A percentile compares a stretch with the other conserved stretches of the same genome.
Conservation (phyloP, 2,329 filamentous ascomycete genomes). For the Bipolaris cookei region DNA sequence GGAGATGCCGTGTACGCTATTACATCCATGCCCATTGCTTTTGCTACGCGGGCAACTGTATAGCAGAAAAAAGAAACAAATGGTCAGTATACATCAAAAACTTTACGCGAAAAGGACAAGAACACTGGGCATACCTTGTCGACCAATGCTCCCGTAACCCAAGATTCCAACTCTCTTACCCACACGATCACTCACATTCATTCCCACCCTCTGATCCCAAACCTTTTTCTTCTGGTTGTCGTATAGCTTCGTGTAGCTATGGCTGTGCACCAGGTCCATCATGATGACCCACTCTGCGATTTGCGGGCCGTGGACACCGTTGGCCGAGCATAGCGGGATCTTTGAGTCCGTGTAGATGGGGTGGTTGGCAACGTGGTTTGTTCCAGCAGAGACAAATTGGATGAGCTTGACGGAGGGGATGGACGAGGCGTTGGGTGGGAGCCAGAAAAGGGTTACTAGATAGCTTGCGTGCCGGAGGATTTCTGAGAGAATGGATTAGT, state of each 20-base stretch:
- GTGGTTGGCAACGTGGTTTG: constrained; percentile 60
- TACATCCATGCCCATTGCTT: constrained; percentile 72
- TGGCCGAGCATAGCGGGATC: constrained; percentile 62
- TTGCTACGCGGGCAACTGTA: constrained; percentile 62
- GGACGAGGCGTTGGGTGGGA: constrained; percentile 49
- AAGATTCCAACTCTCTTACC: constrained; percentile 65
- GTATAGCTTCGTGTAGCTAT: constrained; percentile 61
- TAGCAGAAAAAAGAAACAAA: too few relatives aligned
- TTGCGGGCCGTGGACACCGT: constrained; percentile 66
- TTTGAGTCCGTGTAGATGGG: constrained; percentile 61
- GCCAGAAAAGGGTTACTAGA: constrained; percentile 56
- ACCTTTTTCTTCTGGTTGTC: constrained; percentile 63
- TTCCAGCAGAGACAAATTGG: constrained; percentile 64
- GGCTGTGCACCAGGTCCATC: constrained; percentile 65
- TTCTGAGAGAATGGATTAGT: constrained; percentile 32
- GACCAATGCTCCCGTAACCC: constrained; percentile 68
- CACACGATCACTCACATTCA: constrained; percentile 60
- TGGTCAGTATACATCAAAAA: not conserved
- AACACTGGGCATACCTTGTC: constrained; percentile 58
- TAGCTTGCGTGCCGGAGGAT: constrained; percentile 54
- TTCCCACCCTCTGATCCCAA: constrained; percentile 55
- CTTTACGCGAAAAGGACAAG: not conserved
- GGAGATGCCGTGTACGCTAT: constrained; percentile 77
- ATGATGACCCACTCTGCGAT: constrained; percentile 72
- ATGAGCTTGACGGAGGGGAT: constrained; percentile 57